These are phyloP conservation scores for Geoglossum cookeanum DNA, from an alignment of 2,329 filamentous ascomycete genomes.

Conservation along the genomic window DNA sequence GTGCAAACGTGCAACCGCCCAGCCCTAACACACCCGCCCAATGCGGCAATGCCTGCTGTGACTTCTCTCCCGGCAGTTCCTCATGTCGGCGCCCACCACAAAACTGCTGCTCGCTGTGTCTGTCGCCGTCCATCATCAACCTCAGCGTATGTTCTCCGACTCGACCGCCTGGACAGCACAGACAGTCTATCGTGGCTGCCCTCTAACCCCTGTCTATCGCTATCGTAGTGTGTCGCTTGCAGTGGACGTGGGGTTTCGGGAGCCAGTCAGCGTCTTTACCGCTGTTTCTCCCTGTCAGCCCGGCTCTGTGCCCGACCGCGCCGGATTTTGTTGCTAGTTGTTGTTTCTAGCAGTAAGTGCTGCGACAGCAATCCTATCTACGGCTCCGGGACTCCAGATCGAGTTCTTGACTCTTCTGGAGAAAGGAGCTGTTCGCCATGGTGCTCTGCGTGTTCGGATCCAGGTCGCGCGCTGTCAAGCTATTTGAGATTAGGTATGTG, in stretches of 20 bases:
- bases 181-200: background rate
- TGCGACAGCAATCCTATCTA: no score
- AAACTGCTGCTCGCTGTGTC: no score
- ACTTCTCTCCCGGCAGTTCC: no score
- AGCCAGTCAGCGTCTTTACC: background rate
- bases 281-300: background rate
- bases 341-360: no score
- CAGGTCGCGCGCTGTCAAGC: constrained; percentile 4
- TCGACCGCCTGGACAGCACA: no score
- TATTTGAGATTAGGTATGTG: constrained; percentile 4
- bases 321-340: no score
- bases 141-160: background rate
- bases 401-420: background rate
- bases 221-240: background rate
- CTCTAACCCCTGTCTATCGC: background rate
- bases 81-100: no score
- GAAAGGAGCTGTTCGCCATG: background rate
- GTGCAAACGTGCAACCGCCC: no score
- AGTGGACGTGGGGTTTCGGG: background rate
- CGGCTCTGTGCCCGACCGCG: no score
- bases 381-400: no score
- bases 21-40: no score
- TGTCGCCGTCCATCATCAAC: background rate
- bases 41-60: no score
- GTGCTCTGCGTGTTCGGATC: constrained; percentile 1